These are phyloP conservation scores for Chlorella variabilis DNA, from an alignment of 163 green algal species.

Conservation along the genomic window DNA sequence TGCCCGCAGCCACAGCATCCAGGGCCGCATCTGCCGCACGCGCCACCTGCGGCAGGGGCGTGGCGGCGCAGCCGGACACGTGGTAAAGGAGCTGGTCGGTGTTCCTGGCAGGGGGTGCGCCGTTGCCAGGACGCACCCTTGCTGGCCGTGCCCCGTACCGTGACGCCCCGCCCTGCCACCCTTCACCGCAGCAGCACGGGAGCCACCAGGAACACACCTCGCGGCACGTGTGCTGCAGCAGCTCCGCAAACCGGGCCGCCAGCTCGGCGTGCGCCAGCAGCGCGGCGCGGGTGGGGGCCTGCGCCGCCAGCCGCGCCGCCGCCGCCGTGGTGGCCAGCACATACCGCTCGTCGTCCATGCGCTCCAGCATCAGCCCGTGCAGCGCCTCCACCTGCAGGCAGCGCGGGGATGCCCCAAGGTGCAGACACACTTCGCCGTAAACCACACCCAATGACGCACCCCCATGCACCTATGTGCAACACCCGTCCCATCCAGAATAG, in stretches of 20 bases:
- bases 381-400: conserved; percentile 57
- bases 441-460: too few relatives aligned
- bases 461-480: too few relatives aligned
- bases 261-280: conserved; percentile 51
- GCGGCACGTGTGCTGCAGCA: conserved; percentile 77
- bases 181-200: too few relatives aligned
- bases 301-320: conserved; percentile 47
- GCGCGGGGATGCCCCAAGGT: too few relatives aligned
- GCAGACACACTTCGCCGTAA: too few relatives aligned
- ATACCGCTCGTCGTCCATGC: conserved; percentile 88
- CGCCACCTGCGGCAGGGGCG: conserved; percentile 62
- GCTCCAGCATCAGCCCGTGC: conserved; percentile 77
- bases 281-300: conserved; percentile 26
- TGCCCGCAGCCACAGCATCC: conserved; percentile 76
- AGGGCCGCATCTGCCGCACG: conserved; percentile 73
- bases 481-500: too few relatives aligned
- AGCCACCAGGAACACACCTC: too few relatives aligned
- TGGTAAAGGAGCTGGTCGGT: too few relatives aligned
- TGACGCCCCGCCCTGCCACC: too few relatives aligned
- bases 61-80: too few relatives aligned
- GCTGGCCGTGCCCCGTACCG: too few relatives aligned
- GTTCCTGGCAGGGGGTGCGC: background rate
- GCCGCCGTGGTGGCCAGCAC: conserved; percentile 74
- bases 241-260: conserved; percentile 49
- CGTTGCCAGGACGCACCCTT: background rate